A percentile compares a stretch with the other conserved stretches of the same genome.
Conservation (phyloP, 1,284 basidiomycete genomes). For the Malassezia vespertilionis region DNA sequence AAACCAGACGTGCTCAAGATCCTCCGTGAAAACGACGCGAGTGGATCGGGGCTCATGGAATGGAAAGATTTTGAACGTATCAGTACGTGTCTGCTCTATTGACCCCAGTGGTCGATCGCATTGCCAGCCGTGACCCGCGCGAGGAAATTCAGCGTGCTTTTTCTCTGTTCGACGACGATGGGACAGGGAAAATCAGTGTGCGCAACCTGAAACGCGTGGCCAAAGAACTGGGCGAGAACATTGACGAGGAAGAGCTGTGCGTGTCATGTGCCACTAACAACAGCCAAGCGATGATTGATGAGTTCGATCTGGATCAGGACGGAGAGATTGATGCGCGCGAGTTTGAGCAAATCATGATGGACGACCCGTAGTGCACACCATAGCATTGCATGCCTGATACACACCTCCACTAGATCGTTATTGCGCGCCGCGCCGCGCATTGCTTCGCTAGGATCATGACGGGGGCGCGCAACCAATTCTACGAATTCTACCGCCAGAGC, state of each 20-base stretch:
- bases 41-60: conserved; percentile 79
- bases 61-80: conserved; percentile 90
- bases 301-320: conserved; percentile 97
- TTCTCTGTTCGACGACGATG: conserved; percentile 90
- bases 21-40: conserved; percentile 80
- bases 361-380: conserved; percentile 53
- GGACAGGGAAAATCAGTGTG: conserved; percentile 83
- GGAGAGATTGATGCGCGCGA: conserved; percentile 91
- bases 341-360: conserved; percentile 92
- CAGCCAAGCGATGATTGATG: conserved; percentile 94
- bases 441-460: conserved; percentile 5
- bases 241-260: conserved; percentile 94
- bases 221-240: conserved; percentile 86
- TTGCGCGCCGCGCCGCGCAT: not conserved
- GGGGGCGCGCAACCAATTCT: conserved; percentile 28
- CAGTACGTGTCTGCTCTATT: conserved; percentile 57
- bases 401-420: conserved; percentile 11
- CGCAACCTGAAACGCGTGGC: conserved; percentile 85
- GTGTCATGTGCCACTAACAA: conserved; percentile 48
- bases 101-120: conserved; percentile 74
- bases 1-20: conserved; percentile 96
- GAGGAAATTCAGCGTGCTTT: conserved; percentile 93
- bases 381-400: conserved; percentile 1
- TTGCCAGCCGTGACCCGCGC: conserved; percentile 84
- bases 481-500: conserved; percentile 37